Evolutionary conservation across 352 stramenopile species (phyloP).

Genomic region (Globisporangium parvum): DNA sequence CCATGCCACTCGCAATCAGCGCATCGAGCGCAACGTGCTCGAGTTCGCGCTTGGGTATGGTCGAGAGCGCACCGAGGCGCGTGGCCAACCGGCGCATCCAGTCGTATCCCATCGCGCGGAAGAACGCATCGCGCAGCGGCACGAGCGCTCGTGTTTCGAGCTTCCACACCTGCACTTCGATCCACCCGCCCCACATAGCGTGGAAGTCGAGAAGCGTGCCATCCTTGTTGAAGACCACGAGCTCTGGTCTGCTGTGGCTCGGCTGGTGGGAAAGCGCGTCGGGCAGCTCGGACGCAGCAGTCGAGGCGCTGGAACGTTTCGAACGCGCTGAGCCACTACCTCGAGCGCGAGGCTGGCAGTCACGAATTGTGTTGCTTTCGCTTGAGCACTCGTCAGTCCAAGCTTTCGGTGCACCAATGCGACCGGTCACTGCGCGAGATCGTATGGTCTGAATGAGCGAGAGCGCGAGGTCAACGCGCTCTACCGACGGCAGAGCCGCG

Average conservation of each 20-base stretch:
- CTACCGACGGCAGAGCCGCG: too few relatives aligned
- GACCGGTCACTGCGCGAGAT: too few relatives aligned
- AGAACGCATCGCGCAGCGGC: conserved; percentile 24
- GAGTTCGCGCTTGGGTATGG: conserved; percentile 26
- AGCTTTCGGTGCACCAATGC: too few relatives aligned
- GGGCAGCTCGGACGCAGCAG: too few relatives aligned
- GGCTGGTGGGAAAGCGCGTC: background rate
- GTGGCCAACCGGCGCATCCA: conserved; percentile 17
- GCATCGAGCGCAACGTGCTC: conserved; percentile 22
- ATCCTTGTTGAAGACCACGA: conserved; percentile 46
- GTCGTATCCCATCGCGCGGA: conserved; percentile 31
- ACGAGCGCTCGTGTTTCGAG: conserved; percentile 24
- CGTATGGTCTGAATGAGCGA: too few relatives aligned
- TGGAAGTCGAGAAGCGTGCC: conserved; percentile 45
- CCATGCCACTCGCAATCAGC: conserved; percentile 21
- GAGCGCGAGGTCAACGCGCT: too few relatives aligned
- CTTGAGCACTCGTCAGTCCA: too few relatives aligned
- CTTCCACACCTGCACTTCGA: conserved; percentile 30
- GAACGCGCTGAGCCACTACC: too few relatives aligned
- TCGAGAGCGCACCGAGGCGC: conserved; percentile 26
- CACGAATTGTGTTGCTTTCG: too few relatives aligned
- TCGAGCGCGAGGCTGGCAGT: too few relatives aligned
- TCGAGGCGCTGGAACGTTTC: too few relatives aligned
- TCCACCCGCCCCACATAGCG: conserved; percentile 36
- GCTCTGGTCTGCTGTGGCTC: conserved; percentile 7